Base-by-base conservation (phyloP, 2,329 filamentous ascomycete species). In the Penicillium psychrosexuale region DNA sequence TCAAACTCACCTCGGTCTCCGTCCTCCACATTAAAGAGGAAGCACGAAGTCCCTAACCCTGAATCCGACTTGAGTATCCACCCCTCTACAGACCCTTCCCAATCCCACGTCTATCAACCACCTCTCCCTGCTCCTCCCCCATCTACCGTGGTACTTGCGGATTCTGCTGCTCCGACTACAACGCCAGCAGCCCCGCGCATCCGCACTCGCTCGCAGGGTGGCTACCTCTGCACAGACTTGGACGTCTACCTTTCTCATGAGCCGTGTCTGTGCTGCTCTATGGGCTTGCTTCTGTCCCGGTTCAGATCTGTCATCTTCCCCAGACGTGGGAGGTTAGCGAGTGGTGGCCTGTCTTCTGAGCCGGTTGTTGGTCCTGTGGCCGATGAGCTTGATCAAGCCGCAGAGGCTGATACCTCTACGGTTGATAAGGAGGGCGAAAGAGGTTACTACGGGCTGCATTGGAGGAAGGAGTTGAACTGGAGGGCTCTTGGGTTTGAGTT, bases 241-340 rank as follows among this genome's bases (percentile, higher is more conserved):
- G 93, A 97, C 73, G 83, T 99, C 53, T 97, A 97, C 75, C 80
- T 95, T 57, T 96, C 92, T 2, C 92, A 97, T 69, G 94, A 99
- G 75, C 94, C 94, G 5, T 99, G 94, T 70, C 84, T 96, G 57
- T 95, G 96, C 84, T 99, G 94, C 75, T 91, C 89, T 34, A 97
- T 97, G 94, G 94, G 90, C 1, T 88, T 97, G 64, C 80, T 97
- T 22, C 92, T 97, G 70, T 97, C 93, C 8, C 85, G 94, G 47
- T 96, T 99, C 81, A 87, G 90, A 42, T 86, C 88, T 50, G 89
- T 92, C 48, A 82, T 96, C 37, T 96, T 96, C 74, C 66, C 69
- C 0, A 63, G 69, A 4, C 40, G 53, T 0, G 85, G 84, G 60
- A 84, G 89, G 52, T 94, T 96, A 88, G 77, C 84, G 60, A 95